These are phyloP conservation scores for Skeletonema menzelii DNA, from an alignment of 108 stramenopile genomes.

Conservation along the genomic window DNA sequence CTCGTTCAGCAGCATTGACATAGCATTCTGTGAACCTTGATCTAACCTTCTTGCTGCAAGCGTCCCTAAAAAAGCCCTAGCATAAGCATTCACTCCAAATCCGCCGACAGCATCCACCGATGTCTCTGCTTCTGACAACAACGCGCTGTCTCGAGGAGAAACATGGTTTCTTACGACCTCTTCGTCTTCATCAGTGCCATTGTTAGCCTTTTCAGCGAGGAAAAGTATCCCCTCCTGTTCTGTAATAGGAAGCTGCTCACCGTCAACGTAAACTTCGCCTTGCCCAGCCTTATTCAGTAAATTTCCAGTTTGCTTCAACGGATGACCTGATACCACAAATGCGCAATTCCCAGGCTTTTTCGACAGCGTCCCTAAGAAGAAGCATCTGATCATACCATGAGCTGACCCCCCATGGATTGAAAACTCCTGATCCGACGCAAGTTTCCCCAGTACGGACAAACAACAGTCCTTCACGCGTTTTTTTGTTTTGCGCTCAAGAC, in stretches of 20 bases:
- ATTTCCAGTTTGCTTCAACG: conserved; percentile 37
- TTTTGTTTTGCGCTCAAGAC: conserved; percentile 20
- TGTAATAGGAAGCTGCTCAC: conserved; percentile 28
- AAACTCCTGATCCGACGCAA: conserved; percentile 38
- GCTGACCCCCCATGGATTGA: conserved; percentile 44
- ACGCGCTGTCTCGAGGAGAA: conserved; percentile 24
- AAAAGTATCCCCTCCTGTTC: conserved; percentile 31
- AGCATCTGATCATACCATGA: conserved; percentile 44
- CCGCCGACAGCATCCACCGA: conserved; percentile 22
- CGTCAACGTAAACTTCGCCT: conserved; percentile 45
- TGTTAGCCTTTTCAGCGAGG: neutral
- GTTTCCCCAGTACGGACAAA: conserved; percentile 33
- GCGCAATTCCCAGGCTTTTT: conserved; percentile 41
- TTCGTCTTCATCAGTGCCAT: neutral
- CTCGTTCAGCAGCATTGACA: conserved; percentile 51
- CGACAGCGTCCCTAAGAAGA: conserved; percentile 44
- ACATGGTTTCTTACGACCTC: conserved; percentile 8
- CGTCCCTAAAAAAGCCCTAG: conserved; percentile 41
- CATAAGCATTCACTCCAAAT: conserved; percentile 40
- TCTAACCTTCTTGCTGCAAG: conserved; percentile 48
- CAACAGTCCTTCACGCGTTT: conserved; percentile 40
- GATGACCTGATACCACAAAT: conserved; percentile 46
- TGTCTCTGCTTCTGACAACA: conserved; percentile 20
- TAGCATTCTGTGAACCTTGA: conserved; percentile 44
- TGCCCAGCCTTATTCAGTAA: conserved; percentile 44